Conservation (phyloP, 306 rosid genomes). For the Dicorynia guianensis region DNA sequence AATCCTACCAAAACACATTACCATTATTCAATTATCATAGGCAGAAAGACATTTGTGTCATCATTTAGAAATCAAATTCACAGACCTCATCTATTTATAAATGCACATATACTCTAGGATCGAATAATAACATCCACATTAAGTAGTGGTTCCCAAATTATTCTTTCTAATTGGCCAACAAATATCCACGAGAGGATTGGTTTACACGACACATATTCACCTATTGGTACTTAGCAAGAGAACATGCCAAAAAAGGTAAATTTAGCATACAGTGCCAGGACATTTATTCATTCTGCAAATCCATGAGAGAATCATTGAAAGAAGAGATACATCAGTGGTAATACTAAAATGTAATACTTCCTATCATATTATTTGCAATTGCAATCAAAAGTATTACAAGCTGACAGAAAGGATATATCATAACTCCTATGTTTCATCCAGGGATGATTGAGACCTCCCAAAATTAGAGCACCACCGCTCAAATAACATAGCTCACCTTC, state of each 20-base stretch:
- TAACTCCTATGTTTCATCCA: slow-evolving; percentile 14
- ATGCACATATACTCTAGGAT: not conserved
- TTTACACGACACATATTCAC: not conserved
- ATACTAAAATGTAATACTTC: not conserved
- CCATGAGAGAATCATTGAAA: slow-evolving; percentile 2
- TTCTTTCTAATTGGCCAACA: not conserved
- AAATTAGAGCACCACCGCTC: slow-evolving; percentile 13
- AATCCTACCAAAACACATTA: not conserved
- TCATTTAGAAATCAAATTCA: not conserved
- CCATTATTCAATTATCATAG: not conserved
- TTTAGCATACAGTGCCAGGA: not conserved
- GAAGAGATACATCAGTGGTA: slow-evolving; percentile 3
- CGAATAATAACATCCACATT: not conserved
- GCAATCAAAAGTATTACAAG: slow-evolving; percentile 18
- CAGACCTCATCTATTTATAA: not conserved
- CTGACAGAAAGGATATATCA: slow-evolving; percentile 5
- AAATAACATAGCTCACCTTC: slow-evolving; percentile 12
- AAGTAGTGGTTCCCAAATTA: not conserved
- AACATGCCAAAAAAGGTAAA: not conserved
- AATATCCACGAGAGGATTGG: not conserved
- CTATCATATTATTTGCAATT: not conserved
- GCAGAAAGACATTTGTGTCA: not conserved
- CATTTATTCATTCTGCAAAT: not conserved
- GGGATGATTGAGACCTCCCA: not conserved
- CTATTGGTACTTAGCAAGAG: not conserved